Evolutionary conservation across 2,329 filamentous ascomycete species (phyloP).

Genomic region (Colletotrichum gigasporum): DNA sequence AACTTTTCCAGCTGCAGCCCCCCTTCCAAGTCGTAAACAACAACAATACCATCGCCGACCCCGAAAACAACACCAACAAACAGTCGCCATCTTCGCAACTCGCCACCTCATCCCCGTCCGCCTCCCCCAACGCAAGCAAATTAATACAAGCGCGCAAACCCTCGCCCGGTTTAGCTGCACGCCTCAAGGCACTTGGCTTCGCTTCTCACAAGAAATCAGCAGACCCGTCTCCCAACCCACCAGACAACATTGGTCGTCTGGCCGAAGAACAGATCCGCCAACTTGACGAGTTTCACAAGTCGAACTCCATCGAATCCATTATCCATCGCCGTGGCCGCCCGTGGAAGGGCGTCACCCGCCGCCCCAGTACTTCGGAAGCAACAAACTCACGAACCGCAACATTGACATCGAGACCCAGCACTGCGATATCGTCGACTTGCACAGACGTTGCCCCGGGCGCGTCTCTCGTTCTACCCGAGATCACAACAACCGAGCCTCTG

Average conservation of each 20-base stretch:
- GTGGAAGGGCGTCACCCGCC: conserved; percentile 74
- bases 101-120: conserved; percentile 32
- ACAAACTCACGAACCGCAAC: conserved; percentile 10
- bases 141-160: conserved; percentile 60
- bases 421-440: conserved; percentile 3
- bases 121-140: conserved; percentile 38
- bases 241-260: conserved; percentile 71
- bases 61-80: conserved; percentile 26
- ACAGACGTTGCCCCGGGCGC: conserved; percentile 40
- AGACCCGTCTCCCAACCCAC: conserved; percentile 34
- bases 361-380: conserved; percentile 52
- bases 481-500: conserved; percentile 57
- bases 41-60: conserved; percentile 35
- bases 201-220: conserved; percentile 53
- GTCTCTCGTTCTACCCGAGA: conserved; percentile 56
- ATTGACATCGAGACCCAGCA: background rate
- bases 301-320: conserved; percentile 58
- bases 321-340: conserved; percentile 74
- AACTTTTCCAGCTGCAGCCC: conserved; percentile 47
- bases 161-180: conserved; percentile 71
- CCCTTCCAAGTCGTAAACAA: conserved; percentile 29
- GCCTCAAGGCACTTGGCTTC: conserved; percentile 72
- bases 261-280: conserved; percentile 75
- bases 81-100: conserved; percentile 1
- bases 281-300: conserved; percentile 73